These are phyloP conservation scores for Botryotinia convoluta DNA, from an alignment of 2,329 filamentous ascomycete genomes.

Conservation along the genomic window DNA sequence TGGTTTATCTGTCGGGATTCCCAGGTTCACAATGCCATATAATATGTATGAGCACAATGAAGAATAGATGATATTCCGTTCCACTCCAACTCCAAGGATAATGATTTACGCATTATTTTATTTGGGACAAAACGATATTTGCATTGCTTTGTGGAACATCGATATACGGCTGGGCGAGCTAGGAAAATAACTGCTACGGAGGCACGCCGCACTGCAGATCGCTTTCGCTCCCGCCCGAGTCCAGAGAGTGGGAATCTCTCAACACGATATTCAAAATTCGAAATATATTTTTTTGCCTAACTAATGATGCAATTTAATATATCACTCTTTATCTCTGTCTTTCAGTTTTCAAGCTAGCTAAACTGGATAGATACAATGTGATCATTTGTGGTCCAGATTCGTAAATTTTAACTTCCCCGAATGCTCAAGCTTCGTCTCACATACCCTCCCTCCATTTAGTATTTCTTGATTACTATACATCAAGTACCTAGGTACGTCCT, in stretches of 20 bases:
- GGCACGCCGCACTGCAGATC: slow-evolving; percentile 19
- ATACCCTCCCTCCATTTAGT: background rate
- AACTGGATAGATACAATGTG: background rate
- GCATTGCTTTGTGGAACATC: slow-evolving; percentile 2
- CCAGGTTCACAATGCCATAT: background rate
- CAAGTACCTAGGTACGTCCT: no score
- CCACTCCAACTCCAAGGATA: background rate
- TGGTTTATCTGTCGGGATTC: slow-evolving; percentile 5
- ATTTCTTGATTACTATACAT: background rate
- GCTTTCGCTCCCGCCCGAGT: slow-evolving; percentile 16
- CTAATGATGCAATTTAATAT: slow-evolving; percentile 1
- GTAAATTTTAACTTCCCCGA: background rate
- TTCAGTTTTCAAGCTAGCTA: background rate
- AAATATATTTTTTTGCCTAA: background rate
- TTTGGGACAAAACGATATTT: background rate
- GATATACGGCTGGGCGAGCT: slow-evolving; percentile 7
- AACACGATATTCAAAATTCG: background rate
- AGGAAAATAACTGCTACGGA: slow-evolving; percentile 11
- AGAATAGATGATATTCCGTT: background rate
- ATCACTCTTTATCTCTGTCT: background rate
- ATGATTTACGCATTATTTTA: background rate
- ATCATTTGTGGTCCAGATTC: slow-evolving; percentile 6
- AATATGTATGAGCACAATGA: background rate
- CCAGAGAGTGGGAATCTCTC: slow-evolving; percentile 12
- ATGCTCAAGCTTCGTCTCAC: background rate